Percentiles rank a stretch among this genome's conserved stretches.
phyloP scores from a whole-genome alignment of 2,329 filamentous ascomycete genomes.

The Botrytis galanthina region DNA sequence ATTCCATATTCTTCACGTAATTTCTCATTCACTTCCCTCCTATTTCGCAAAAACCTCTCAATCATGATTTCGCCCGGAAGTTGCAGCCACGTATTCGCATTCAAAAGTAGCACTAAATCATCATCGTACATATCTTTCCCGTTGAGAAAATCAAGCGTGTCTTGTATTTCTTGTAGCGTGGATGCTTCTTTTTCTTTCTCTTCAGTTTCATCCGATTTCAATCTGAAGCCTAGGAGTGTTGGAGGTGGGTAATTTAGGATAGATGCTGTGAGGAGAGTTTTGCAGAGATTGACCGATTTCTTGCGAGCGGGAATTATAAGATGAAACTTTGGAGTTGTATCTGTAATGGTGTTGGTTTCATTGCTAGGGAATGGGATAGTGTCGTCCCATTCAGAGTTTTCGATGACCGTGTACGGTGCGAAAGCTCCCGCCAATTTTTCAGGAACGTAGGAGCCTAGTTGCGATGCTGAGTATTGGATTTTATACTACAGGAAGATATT shows the following conservation, averaged over 20 bases:
- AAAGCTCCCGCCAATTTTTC: constrained; percentile 23
- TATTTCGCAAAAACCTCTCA: constrained; percentile 50
- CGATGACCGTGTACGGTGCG: constrained; percentile 12
- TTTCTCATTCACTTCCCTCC: constrained; percentile 48
- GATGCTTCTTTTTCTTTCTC: background rate
- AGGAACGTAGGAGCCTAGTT: constrained; percentile 24
- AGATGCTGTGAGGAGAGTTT: constrained; percentile 55
- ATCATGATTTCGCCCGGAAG: constrained; percentile 55
- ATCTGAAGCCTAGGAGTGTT: constrained; percentile 47
- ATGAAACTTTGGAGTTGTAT: constrained; percentile 46
- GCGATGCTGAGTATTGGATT: constrained; percentile 22
- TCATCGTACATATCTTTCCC: constrained; percentile 48
- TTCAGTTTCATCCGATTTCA: constrained; percentile 24
- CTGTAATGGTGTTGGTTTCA: constrained; percentile 16
- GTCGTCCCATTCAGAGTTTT: constrained; percentile 26
- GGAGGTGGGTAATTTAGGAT: constrained; percentile 59
- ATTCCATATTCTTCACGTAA: constrained; percentile 37
- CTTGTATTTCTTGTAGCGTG: constrained; percentile 21
- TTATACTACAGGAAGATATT: constrained; percentile 21
- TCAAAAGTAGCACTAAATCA: constrained; percentile 55
- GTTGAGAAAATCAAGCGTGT: constrained; percentile 45
- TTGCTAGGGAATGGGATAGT: constrained; percentile 13
- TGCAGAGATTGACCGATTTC: constrained; percentile 49
- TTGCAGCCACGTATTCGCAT: constrained; percentile 55
- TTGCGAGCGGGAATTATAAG: constrained; percentile 53